Evolutionary conservation across 306 rosid genomes (phyloP).

Genomic region (Rosa persica): DNA sequence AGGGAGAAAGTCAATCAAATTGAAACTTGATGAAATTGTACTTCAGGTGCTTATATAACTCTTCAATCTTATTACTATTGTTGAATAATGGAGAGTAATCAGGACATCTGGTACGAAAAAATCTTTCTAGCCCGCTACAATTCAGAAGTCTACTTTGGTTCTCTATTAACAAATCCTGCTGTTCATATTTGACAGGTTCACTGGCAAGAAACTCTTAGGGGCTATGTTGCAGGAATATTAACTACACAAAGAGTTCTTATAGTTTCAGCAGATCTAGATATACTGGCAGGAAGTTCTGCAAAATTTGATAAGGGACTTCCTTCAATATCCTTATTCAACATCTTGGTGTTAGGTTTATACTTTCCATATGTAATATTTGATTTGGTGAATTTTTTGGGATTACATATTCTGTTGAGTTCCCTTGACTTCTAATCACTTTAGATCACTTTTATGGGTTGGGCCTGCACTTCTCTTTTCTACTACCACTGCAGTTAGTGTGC

Average conservation of each 20-base stretch:
- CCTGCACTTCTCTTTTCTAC: slow-evolving; percentile 98
- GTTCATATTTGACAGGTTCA: slow-evolving; percentile 64
- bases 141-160: neutral
- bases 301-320: slow-evolving; percentile 94
- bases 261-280: slow-evolving; percentile 82
- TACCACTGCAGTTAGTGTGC: slow-evolving; percentile 77
- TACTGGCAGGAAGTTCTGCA: slow-evolving; percentile 72
- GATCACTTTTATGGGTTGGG: slow-evolving; percentile 97
- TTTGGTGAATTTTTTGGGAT: slow-evolving; percentile 10
- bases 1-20: slow-evolving; percentile 79
- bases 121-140: neutral
- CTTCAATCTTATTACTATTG: neutral
- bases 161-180: neutral
- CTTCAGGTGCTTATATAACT: slow-evolving; percentile 68
- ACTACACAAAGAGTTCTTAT: slow-evolving; percentile 87
- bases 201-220: slow-evolving; percentile 98
- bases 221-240: slow-evolving; percentile 88
- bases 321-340: slow-evolving; percentile 74
- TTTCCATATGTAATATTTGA: neutral
- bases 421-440: slow-evolving; percentile 77
- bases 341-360: slow-evolving; percentile 7
- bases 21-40: slow-evolving; percentile 83
- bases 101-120: neutral
- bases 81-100: neutral
- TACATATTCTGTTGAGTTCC: slow-evolving; percentile 29